Conservation (phyloP, 495 filamentous ascomycete species). For the Lasiosphaeria hispida region DNA sequence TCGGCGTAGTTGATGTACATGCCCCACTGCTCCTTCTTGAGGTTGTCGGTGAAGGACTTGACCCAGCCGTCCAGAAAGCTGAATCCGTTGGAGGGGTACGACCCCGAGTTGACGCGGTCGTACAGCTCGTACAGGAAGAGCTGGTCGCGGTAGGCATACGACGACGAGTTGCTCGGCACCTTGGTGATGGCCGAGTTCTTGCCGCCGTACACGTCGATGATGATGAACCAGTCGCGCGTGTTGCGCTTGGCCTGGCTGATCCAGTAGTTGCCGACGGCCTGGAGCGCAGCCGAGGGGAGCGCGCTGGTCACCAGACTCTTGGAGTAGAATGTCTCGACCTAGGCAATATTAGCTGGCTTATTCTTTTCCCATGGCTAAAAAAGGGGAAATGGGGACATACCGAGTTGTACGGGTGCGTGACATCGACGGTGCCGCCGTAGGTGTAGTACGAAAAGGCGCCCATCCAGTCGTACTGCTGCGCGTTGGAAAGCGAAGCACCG, state of each 20-base stretch:
- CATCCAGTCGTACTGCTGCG: conserved; percentile 42
- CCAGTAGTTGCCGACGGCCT: conserved; percentile 43
- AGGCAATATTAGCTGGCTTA: background rate
- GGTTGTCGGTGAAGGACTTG: conserved; percentile 30
- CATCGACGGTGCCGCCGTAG: conserved; percentile 38
- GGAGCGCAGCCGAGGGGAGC: conserved; percentile 31
- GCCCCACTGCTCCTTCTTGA: conserved; percentile 35
- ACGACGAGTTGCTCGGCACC: conserved; percentile 25
- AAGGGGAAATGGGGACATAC: conserved; percentile 25
- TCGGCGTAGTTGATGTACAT: conserved; percentile 52
- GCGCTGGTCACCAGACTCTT: conserved; percentile 43
- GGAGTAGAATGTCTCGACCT: conserved; percentile 49
- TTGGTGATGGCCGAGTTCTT: conserved; percentile 42
- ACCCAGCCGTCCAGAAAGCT: conserved; percentile 42
- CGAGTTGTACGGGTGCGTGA: conserved; percentile 42
- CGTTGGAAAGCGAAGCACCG: conserved; percentile 29
- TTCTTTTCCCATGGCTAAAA: background rate
- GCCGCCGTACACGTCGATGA: conserved; percentile 45
- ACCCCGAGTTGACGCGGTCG: conserved; percentile 28
- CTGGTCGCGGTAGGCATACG: conserved; percentile 38
- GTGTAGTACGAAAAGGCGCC: conserved; percentile 43
- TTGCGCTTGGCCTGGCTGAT: conserved; percentile 34
- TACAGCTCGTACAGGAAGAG: conserved; percentile 45
- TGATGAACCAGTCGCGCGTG: conserved; percentile 43
- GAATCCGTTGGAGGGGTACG: conserved; percentile 33